Percentiles rank a stretch among this genome's conserved stretches.
These are phyloP conservation scores for Schwanniomyces vanrijiae DNA, from an alignment of 805 yeast species.

Conservation along the genomic window DNA sequence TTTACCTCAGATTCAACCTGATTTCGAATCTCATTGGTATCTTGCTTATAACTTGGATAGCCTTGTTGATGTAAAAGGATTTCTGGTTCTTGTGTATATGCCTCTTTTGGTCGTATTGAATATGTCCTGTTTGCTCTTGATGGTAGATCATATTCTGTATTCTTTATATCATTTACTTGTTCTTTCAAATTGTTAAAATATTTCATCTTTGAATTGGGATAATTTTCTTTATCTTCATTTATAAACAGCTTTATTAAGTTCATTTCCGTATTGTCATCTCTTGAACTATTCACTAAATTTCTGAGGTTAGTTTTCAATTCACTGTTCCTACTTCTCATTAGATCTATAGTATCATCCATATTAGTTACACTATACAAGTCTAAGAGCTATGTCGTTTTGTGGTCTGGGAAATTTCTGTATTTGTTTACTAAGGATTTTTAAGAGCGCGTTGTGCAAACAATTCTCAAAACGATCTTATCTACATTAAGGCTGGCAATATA, in stretches of 20 bases:
- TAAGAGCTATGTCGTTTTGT: background rate
- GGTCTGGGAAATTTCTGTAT: background rate
- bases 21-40: background rate
- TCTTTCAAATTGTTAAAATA: conserved; percentile 20
- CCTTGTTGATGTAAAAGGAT: background rate
- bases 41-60: background rate
- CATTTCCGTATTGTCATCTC: conserved; percentile 8
- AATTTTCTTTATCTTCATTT: conserved; percentile 4
- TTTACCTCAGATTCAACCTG: background rate
- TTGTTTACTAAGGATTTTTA: background rate
- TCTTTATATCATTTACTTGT: conserved; percentile 20
- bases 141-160: conserved; percentile 20
- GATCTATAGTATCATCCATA: conserved; percentile 7
- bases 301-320: conserved; percentile 8
- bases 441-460: conserved; percentile 1
- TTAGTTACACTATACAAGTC: too few species aligned
- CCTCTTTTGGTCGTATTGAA: background rate
- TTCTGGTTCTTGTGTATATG: background rate
- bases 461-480: background rate
- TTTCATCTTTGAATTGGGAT: background rate
- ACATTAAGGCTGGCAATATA: background rate
- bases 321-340: conserved; percentile 7
- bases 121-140: background rate
- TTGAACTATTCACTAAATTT: conserved; percentile 9
- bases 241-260: conserved; percentile 6